Evolutionary conservation across 768 basidiomycete species (phyloP).

Genomic region (Trametes cinnabarina): DNA sequence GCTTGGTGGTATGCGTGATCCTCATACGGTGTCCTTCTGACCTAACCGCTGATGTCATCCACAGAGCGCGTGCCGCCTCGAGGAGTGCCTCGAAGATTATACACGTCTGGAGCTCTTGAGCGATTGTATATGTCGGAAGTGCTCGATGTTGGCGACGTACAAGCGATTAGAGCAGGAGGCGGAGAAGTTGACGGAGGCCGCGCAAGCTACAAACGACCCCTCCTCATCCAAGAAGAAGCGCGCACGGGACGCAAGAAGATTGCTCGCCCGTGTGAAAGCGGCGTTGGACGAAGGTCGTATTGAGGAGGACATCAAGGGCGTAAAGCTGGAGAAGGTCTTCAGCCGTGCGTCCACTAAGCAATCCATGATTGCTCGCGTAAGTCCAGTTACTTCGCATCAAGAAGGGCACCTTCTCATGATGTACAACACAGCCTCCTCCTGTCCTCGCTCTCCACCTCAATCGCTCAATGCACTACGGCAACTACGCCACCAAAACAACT

Average conservation of each 20-base stretch:
- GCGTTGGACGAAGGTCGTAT: constrained; percentile 74
- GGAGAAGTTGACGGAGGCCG: constrained; percentile 44
- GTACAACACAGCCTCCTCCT: constrained; percentile 78
- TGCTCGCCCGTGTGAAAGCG: constrained; percentile 57
- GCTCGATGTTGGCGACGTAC: constrained; percentile 80
- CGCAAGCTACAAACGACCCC: constrained; percentile 39
- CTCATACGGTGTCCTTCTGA: neutral
- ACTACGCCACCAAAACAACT: constrained; percentile 79
- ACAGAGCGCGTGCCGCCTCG: constrained; percentile 65
- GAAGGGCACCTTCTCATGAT: too few relatives aligned
- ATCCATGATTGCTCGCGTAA: constrained; percentile 86
- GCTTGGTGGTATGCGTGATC: constrained; percentile 50
- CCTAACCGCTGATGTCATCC: constrained; percentile 1
- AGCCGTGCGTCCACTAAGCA: constrained; percentile 81
- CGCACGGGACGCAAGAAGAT: constrained; percentile 64
- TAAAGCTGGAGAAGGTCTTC: constrained; percentile 74
- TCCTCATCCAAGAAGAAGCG: constrained; percentile 75
- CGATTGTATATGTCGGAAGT: constrained; percentile 93
- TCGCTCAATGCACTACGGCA: constrained; percentile 81
- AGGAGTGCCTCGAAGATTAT: constrained; percentile 86
- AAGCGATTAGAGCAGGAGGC: constrained; percentile 61
- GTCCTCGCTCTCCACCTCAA: constrained; percentile 89
- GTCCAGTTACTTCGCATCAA: too few relatives aligned
- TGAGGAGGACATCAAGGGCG: constrained; percentile 80
- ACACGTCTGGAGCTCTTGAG: constrained; percentile 83